Conservation (phyloP, 768 basidiomycete genomes). For the Amyloporia xantha region DNA sequence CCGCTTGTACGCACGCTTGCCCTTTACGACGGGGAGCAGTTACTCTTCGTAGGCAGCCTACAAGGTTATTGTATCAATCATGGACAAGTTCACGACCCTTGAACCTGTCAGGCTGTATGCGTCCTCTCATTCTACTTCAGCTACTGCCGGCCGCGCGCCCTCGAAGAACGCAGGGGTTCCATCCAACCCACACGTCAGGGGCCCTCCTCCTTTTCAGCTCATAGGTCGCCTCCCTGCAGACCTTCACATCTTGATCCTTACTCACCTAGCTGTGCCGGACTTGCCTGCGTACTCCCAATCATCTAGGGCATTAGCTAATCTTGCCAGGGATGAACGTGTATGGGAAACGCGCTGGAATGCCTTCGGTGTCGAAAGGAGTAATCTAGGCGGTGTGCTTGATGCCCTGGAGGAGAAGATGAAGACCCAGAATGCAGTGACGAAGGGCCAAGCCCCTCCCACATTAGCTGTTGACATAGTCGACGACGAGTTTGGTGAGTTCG, state of each 20-base stretch:
- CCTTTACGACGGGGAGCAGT: too few relatives aligned
- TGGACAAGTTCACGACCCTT: conserved; percentile 86
- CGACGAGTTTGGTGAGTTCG: conserved; percentile 89
- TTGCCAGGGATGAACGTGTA: conserved; percentile 64
- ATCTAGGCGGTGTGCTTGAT: conserved; percentile 45
- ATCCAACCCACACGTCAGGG: conserved; percentile 13
- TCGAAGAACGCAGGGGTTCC: conserved; percentile 8
- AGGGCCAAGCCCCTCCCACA: conserved; percentile 49
- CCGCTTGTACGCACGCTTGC: too few relatives aligned
- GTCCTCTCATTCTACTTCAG: conserved; percentile 10
- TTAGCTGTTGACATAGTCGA: conserved; percentile 55
- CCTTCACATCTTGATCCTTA: conserved; percentile 68
- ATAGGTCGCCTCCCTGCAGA: conserved; percentile 79
- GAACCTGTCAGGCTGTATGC: conserved; percentile 49
- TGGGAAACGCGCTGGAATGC: conserved; percentile 75
- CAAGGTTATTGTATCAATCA: too few relatives aligned
- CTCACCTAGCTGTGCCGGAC: conserved; percentile 73
- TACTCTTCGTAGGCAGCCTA: too few relatives aligned
- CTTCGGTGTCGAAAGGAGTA: conserved; percentile 43
- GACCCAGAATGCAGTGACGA: conserved; percentile 31
- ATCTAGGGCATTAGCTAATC: conserved; percentile 53
- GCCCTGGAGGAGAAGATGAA: conserved; percentile 45
- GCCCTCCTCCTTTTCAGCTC: conserved; percentile 26
- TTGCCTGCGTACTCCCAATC: conserved; percentile 67
- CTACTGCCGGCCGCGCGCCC: conserved; percentile 9